Conservation (phyloP, 176 grass and related monocot species). For the Otatea glauca region DNA sequence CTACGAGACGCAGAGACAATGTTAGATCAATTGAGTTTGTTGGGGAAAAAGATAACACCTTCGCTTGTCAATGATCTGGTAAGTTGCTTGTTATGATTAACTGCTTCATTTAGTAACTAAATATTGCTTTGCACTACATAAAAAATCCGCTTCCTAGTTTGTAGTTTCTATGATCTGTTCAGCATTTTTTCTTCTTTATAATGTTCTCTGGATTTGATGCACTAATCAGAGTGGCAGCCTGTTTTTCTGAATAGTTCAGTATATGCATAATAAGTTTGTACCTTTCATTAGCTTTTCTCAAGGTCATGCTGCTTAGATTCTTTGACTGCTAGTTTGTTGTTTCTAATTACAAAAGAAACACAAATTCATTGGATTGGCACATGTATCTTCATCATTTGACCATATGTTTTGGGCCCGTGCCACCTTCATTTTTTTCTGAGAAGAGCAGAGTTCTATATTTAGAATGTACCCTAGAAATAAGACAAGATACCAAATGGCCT, state of each 20-base stretch:
- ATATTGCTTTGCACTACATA: slow-evolving; percentile 4
- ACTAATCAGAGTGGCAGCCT: not conserved
- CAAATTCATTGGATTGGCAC: not conserved
- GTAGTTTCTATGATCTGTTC: not conserved
- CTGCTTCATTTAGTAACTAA: not conserved
- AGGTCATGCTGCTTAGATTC: slow-evolving; percentile 3
- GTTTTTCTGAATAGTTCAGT: slow-evolving; percentile 13
- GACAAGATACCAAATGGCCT: not conserved
- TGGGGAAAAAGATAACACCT: slow-evolving; percentile 67
- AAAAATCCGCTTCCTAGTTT: not conserved
- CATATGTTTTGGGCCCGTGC: not conserved
- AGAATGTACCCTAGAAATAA: not conserved
- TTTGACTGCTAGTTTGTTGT: not conserved
- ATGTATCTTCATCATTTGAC: not conserved
- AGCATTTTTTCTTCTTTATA: not conserved
- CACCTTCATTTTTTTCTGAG: not conserved
- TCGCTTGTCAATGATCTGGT: slow-evolving; percentile 76
- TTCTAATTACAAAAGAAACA: not conserved
- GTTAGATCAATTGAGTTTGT: slow-evolving; percentile 65
- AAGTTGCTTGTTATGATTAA: slow-evolving; percentile 19
- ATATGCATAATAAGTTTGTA: not conserved
- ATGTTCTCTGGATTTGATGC: not conserved
- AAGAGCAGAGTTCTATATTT: not conserved
- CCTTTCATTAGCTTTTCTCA: not conserved
- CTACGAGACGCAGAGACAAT: slow-evolving; percentile 74